Evolutionary conservation across 257 asterid species (phyloP).

Genomic region (Echium plantagineum): DNA sequence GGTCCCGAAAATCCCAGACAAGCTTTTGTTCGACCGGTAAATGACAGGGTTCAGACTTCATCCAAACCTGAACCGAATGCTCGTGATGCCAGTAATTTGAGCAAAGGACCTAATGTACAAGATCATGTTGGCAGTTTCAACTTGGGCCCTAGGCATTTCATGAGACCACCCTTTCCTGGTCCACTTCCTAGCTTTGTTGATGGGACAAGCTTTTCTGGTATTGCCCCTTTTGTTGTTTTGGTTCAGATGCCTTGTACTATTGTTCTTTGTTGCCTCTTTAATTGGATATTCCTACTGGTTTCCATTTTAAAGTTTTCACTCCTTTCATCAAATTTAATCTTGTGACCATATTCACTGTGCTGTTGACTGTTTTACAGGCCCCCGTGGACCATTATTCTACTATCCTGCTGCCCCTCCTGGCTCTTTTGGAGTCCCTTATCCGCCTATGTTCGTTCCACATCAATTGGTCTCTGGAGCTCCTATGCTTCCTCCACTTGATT

Average conservation of each 20-base stretch:
- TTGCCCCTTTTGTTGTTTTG: slow-evolving; percentile 8
- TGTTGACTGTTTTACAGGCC: slow-evolving; percentile 38
- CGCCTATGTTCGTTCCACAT: slow-evolving; percentile 36
- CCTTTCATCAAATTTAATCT: background rate
- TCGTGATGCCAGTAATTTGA: slow-evolving; percentile 34
- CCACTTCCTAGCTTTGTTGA: slow-evolving; percentile 43
- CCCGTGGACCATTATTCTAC: slow-evolving; percentile 48
- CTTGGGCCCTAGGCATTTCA: slow-evolving; percentile 52
- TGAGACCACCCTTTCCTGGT: slow-evolving; percentile 41
- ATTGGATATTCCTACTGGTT: background rate
- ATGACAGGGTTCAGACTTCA: slow-evolving; percentile 44
- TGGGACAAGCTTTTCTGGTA: slow-evolving; percentile 55
- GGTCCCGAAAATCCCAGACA: slow-evolving; percentile 38
- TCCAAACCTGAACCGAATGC: slow-evolving; percentile 27
- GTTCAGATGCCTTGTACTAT: too few species aligned
- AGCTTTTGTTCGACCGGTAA: slow-evolving; percentile 34
- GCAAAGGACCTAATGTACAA: slow-evolving; percentile 31
- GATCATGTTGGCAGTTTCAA: slow-evolving; percentile 34
- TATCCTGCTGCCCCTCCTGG: slow-evolving; percentile 57
- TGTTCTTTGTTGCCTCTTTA: too few species aligned
- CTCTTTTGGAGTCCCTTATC: slow-evolving; percentile 45
- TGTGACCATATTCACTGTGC: slow-evolving; percentile 3
- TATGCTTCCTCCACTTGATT: slow-evolving; percentile 33
- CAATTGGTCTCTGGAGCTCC: slow-evolving; percentile 49
- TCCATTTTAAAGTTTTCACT: background rate